These are phyloP conservation scores for Epichloe coenophiala DNA, from an alignment of 2,329 filamentous ascomycete genomes.

Conservation along the genomic window DNA sequence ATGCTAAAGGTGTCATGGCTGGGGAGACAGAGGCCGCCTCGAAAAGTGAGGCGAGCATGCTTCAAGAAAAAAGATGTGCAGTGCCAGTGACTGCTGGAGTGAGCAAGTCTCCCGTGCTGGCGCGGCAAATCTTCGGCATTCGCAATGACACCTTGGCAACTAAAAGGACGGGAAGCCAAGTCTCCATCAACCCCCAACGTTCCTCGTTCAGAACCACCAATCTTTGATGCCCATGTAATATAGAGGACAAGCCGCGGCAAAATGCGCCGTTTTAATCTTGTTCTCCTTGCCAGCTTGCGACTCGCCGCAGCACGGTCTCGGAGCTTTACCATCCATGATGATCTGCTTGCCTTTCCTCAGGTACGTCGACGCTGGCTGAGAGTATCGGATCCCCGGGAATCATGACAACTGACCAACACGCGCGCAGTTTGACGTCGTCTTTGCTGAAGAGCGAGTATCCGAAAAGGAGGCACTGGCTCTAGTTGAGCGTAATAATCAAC, in stretches of 20 bases:
- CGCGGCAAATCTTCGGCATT: conserved; percentile 10
- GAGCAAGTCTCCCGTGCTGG: too few relatives aligned
- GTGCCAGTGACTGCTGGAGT: too few relatives aligned
- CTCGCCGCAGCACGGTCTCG: conserved; percentile 35
- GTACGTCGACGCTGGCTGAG: conserved; percentile 29
- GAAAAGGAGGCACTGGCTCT: conserved; percentile 54
- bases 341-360: conserved; percentile 76
- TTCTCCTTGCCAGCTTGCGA: conserved; percentile 30
- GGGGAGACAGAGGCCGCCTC: too few relatives aligned
- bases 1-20: too few relatives aligned
- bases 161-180: neutral
- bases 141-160: conserved; percentile 6
- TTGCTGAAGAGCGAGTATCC: conserved; percentile 58
- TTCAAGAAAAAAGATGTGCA: too few relatives aligned
- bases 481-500: conserved; percentile 28
- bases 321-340: conserved; percentile 75
- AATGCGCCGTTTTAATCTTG: conserved; percentile 38
- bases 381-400: too few relatives aligned
- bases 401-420: neutral
- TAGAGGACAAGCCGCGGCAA: conserved; percentile 13
- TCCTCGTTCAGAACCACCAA: neutral
- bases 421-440: conserved; percentile 63
- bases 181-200: neutral
- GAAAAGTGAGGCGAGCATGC: too few relatives aligned
- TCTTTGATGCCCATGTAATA: conserved; percentile 17